Evolutionary conservation across 352 stramenopile species (phyloP).

Genomic region (Phytophthora aleatoria): DNA sequence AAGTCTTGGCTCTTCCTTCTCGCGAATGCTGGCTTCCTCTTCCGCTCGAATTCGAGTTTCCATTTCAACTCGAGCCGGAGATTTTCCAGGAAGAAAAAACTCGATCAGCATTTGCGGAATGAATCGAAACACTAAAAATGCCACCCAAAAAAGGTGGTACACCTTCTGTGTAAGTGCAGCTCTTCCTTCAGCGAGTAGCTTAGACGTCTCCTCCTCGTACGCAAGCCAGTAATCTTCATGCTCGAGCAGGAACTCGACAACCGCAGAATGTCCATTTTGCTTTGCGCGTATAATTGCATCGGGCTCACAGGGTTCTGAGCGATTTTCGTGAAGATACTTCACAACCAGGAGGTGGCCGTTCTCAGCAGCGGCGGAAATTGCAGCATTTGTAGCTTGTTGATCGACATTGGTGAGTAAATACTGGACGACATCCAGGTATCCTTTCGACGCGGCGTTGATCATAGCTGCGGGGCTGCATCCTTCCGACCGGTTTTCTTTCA

Average conservation of each 20-base stretch:
- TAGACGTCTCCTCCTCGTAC: conserved; percentile 6
- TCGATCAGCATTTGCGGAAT: background rate
- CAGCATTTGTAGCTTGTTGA: conserved; percentile 14
- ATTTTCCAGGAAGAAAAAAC: background rate
- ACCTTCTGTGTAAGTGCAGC: background rate
- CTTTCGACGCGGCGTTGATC: conserved; percentile 20
- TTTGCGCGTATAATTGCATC: conserved; percentile 9
- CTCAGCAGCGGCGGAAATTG: conserved; percentile 15
- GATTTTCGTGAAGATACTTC: conserved; percentile 19
- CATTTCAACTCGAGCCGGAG: background rate
- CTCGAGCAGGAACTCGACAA: conserved; percentile 6
- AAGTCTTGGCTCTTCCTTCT: conserved; percentile 6
- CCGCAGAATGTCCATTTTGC: conserved; percentile 3
- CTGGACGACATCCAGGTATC: conserved; percentile 26
- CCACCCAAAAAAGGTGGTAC: background rate
- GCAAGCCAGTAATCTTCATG: conserved; percentile 17
- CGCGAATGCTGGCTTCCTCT: conserved; percentile 15
- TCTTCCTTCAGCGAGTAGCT: background rate
- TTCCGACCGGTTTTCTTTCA: conserved; percentile 17
- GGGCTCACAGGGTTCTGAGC: background rate
- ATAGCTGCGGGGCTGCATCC: conserved; percentile 24
- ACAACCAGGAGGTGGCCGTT: conserved; percentile 21
- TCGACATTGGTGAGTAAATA: conserved; percentile 21
- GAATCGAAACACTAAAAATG: conserved; percentile 7
- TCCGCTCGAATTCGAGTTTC: conserved; percentile 19